Conservation (phyloP, 306 rosid genomes). For the Acacia confusa region DNA sequence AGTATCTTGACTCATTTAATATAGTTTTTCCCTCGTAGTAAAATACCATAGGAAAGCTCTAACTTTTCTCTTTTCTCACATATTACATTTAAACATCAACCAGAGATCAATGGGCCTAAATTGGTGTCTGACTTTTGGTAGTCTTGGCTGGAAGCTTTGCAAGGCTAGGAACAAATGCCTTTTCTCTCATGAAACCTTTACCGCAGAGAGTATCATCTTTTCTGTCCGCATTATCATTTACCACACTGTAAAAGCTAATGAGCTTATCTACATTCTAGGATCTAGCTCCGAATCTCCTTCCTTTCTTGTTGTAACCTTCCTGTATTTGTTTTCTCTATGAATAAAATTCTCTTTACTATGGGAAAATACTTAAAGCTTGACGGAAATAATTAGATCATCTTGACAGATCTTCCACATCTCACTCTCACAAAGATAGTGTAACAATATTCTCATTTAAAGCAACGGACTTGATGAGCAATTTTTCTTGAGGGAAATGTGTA, state of each 20-base stretch:
- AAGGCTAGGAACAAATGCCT: background rate
- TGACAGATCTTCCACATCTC: constrained; percentile 17
- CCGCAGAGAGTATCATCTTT: background rate
- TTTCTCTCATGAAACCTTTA: background rate
- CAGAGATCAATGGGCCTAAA: background rate
- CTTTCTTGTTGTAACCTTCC: background rate
- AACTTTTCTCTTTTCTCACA: background rate
- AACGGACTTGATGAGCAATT: constrained; percentile 12
- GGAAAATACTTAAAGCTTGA: background rate
- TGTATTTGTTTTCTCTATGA: background rate
- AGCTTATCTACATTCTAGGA: background rate
- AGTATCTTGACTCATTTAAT: background rate
- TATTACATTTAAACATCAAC: background rate
- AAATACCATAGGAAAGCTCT: background rate
- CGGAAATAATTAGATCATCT: background rate
- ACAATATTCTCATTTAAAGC: constrained; percentile 16
- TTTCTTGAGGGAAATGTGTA: constrained; percentile 17
- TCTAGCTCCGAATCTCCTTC: background rate
- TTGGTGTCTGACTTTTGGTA: too few species aligned
- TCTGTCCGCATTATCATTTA: background rate
- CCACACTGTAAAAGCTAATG: background rate
- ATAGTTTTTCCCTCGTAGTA: background rate
- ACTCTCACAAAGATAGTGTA: constrained; percentile 18
- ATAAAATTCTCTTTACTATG: background rate
- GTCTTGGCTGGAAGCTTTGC: too few species aligned